Conservation (phyloP, 345 rosid species). For the Arabis alpina region DNA sequence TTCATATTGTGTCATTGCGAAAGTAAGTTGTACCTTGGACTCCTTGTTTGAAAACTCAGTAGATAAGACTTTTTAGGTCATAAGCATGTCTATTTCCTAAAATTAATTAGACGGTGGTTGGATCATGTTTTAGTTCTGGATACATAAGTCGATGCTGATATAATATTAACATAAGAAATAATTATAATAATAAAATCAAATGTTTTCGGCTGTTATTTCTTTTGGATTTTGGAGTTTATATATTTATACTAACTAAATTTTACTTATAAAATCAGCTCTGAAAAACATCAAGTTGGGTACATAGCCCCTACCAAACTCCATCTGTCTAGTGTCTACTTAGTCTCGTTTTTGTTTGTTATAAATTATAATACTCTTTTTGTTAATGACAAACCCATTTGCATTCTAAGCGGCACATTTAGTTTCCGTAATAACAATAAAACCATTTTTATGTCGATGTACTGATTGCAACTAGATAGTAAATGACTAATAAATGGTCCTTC, state of each 20-base stretch:
- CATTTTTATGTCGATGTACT: neutral
- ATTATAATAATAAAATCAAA: neutral
- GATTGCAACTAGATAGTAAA: neutral
- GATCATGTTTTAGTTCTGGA: too few species aligned
- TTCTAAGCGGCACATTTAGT: neutral
- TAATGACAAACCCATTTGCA: neutral
- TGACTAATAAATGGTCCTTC: neutral
- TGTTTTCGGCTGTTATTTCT: neutral
- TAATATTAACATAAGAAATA: too few species aligned
- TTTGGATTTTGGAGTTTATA: neutral
- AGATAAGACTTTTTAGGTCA: too few species aligned
- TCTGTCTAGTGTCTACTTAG: neutral
- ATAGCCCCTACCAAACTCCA: conserved; percentile 9
- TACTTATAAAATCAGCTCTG: neutral
- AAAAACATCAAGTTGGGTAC: conserved; percentile 2
- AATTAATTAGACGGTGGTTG: too few species aligned
- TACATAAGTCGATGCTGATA: too few species aligned
- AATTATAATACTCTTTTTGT: too few species aligned
- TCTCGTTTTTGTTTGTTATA: too few species aligned
- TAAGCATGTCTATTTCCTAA: too few species aligned
- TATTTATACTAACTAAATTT: neutral
- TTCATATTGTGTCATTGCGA: too few species aligned
- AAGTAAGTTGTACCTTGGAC: too few species aligned
- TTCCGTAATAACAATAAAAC: neutral
- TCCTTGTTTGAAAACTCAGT: too few species aligned